Conservation (phyloP, 495 filamentous ascomycete genomes). For the Talaromyces adpressus region DNA sequence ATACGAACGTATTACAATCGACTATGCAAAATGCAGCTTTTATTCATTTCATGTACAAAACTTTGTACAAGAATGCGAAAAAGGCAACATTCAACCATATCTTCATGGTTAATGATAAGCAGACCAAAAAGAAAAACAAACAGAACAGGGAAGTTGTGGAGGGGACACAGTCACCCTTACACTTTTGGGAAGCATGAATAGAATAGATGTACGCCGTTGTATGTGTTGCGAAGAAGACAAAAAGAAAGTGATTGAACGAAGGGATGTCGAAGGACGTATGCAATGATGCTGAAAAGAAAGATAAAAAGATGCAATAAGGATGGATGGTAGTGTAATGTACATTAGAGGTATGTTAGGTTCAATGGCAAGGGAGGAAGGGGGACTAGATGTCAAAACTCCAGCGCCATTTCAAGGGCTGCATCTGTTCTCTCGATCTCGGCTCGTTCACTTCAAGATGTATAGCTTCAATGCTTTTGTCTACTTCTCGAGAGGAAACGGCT, state of each 20-base stretch:
- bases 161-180: not conserved
- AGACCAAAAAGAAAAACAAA: not conserved
- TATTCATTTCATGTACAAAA: not conserved
- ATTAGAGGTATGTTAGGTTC: not conserved
- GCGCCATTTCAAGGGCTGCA: conserved; percentile 32
- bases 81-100: not conserved
- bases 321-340: conserved; percentile 6
- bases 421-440: conserved; percentile 4
- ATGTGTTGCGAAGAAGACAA: conserved; percentile 2
- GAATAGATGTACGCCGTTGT: conserved; percentile 1
- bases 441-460: conserved; percentile 39
- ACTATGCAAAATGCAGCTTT: not conserved
- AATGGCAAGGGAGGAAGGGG: not conserved
- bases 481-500: conserved; percentile 22
- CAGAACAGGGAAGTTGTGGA: not conserved
- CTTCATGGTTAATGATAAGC: not conserved
- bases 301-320: conserved; percentile 6
- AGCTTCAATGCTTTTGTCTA: conserved; percentile 32
- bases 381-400: conserved; percentile 42
- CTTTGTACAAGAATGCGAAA: not conserved
- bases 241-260: not conserved
- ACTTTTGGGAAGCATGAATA: not conserved
- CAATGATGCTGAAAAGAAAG: not conserved
- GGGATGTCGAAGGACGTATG: conserved; percentile 1
- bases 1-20: not conserved